Evolutionary conservation across 805 yeast species (phyloP), one percentile per base, ranked within the genome.

Genomic region (Nakazawaea wickerhamii): DNA sequence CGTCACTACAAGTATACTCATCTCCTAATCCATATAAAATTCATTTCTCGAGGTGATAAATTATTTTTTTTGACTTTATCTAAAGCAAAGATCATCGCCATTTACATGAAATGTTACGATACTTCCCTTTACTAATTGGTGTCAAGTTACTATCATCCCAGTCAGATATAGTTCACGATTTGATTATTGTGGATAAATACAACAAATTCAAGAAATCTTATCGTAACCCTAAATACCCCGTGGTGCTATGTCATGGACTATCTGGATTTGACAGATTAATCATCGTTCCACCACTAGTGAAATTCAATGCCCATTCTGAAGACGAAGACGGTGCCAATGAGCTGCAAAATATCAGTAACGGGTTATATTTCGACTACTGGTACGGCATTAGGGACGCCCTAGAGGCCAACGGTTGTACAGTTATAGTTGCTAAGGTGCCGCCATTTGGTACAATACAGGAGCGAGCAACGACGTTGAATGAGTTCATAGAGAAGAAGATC

Each of bases 191-290:
- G 6, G 63, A 63, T 44, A 57, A 57, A 43, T 66, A 51, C 44
- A 50, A 60, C 14, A 43, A 33, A 11, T 42, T 68, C 11, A 51
- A 63, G 47, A 61, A 68, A 7, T 48, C 64, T 23, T 83, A 81
- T 53, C 54, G 59, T 10, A 71, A 82, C 4, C 89, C 95, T 0
- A 74, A 75, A 50, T 66, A 75, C 53, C 95, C 96, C 0, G 75
- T 88, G 1, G 83, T 88, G 0, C 60, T 88, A 21, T 88, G 95
- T 53, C 96, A 88, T 64, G 96, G 96, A 0, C 70, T 88, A 19
- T 77, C 86, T 0, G 96, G 96, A 1, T 88, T 86, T 52, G 95
- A 85, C 52, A 69, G 65, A 43, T 50, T 79, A 7, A 34, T 75
- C 2, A 78, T 81, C 0, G 35, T 60, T 5, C 66, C 65, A 5